Evolutionary conservation across 495 filamentous ascomycete species (phyloP).

Genomic region (Jackrogersella minutella): DNA sequence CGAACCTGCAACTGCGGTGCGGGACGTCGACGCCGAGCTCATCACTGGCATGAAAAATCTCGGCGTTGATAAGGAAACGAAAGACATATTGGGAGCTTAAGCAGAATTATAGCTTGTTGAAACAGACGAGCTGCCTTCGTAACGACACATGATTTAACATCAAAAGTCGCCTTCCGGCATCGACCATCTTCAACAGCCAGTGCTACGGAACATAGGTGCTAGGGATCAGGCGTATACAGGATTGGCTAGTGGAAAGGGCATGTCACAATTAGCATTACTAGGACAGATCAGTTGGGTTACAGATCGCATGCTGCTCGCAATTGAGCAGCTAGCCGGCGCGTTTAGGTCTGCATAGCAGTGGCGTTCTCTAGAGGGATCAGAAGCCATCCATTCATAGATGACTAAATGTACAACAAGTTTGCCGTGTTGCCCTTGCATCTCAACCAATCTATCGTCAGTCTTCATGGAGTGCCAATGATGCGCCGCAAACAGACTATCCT

Average conservation of each 20-base stretch:
- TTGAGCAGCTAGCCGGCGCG: constrained; percentile 14
- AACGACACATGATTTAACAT: constrained; percentile 4
- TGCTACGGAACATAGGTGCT: not conserved
- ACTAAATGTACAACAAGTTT: constrained; percentile 28
- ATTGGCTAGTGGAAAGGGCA: not conserved
- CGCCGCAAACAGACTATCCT: not conserved
- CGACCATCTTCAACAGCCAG: constrained; percentile 3
- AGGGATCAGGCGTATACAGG: not conserved
- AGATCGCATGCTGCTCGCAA: constrained; percentile 9
- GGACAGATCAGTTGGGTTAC: constrained; percentile 22
- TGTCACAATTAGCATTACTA: constrained; percentile 4
- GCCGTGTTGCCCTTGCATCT: constrained; percentile 1
- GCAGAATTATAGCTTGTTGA: not conserved
- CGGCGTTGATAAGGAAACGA: constrained; percentile 45
- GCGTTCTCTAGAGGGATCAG: constrained; percentile 21
- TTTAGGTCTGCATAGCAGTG: constrained; percentile 34
- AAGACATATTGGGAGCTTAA: constrained; percentile 28
- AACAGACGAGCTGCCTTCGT: not conserved
- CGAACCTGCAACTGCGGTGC: constrained; percentile 26
- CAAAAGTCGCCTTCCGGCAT: not conserved
- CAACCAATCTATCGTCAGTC: not conserved
- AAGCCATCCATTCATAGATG: constrained; percentile 20
- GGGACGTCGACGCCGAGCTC: constrained; percentile 57
- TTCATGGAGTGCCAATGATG: not conserved
- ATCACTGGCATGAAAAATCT: constrained; percentile 60